Percentiles rank a stretch among this genome's conserved stretches.
Evolutionary conservation across 129 eudicot genomes (phyloP).

Genomic region (Arctium minus): DNA sequence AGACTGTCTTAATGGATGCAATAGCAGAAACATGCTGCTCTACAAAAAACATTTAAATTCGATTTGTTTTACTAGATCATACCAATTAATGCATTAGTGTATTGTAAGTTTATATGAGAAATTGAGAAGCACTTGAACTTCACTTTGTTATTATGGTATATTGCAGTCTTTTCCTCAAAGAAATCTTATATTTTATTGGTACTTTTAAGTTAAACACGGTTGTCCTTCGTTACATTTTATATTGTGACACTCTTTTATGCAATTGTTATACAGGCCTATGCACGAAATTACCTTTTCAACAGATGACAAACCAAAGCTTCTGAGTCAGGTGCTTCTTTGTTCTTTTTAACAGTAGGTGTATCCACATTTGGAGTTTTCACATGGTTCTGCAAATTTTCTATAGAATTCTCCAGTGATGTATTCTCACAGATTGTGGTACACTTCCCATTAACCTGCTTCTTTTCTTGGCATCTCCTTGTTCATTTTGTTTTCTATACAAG

Average conservation of each 20-base stretch:
- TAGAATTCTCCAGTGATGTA: background rate
- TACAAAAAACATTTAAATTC: background rate
- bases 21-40: conserved; percentile 1
- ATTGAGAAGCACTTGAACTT: background rate
- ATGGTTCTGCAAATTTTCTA: background rate
- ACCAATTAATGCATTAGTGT: background rate
- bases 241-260: conserved; percentile 22
- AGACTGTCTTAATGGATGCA: conserved; percentile 1
- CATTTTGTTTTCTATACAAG: background rate
- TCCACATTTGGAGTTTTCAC: background rate
- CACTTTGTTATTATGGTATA: background rate
- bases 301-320: conserved; percentile 98
- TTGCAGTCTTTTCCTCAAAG: background rate
- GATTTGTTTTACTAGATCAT: background rate
- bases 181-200: background rate
- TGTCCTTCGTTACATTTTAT: background rate
- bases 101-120: background rate
- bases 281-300: conserved; percentile 96
- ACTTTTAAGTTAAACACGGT: background rate
- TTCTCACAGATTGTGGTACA: background rate
- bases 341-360: background rate
- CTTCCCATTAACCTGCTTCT: background rate
- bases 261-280: conserved; percentile 80
- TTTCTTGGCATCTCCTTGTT: background rate
- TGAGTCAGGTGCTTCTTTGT: conserved; percentile 72